These are phyloP conservation scores for Tremella yokohamensis DNA, from an alignment of 768 basidiomycete species.

Conservation along the genomic window DNA sequence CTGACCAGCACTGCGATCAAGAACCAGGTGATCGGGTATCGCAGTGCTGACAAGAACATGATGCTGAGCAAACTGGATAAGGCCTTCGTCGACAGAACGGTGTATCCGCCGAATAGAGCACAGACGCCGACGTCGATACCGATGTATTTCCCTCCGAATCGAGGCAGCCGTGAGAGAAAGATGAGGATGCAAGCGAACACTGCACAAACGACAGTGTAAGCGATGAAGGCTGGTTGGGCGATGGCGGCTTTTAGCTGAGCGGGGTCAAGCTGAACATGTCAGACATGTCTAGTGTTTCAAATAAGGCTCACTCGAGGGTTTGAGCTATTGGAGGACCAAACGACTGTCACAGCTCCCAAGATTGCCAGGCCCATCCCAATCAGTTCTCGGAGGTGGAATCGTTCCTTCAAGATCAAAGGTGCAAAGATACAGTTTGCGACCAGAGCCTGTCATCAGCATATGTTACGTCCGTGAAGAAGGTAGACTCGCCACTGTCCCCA, in stretches of 20 bases:
- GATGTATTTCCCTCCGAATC: conserved; percentile 64
- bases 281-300: not conserved
- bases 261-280: conserved; percentile 57
- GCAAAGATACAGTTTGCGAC: conserved; percentile 94
- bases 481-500: conserved; percentile 72
- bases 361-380: conserved; percentile 64
- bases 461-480: not conserved
- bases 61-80: conserved; percentile 78
- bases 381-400: conserved; percentile 66
- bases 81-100: conserved; percentile 89
- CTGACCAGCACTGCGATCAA: conserved; percentile 58
- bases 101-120: conserved; percentile 58
- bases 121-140: conserved; percentile 72
- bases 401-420: conserved; percentile 66
- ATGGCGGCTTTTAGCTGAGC: conserved; percentile 67
- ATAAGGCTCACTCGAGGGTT: conserved; percentile 53
- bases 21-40: conserved; percentile 58
- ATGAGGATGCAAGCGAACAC: conserved; percentile 59
- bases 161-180: conserved; percentile 62
- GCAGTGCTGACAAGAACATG: conserved; percentile 71
- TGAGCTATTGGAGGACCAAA: conserved; percentile 72
- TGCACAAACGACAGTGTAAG: conserved; percentile 67
- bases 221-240: conserved; percentile 66
- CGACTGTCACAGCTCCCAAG: conserved; percentile 88
- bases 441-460: conserved; percentile 63